Base-by-base conservation (phyloP, 805 yeast species). In the Lipomyces sp. region DNA sequence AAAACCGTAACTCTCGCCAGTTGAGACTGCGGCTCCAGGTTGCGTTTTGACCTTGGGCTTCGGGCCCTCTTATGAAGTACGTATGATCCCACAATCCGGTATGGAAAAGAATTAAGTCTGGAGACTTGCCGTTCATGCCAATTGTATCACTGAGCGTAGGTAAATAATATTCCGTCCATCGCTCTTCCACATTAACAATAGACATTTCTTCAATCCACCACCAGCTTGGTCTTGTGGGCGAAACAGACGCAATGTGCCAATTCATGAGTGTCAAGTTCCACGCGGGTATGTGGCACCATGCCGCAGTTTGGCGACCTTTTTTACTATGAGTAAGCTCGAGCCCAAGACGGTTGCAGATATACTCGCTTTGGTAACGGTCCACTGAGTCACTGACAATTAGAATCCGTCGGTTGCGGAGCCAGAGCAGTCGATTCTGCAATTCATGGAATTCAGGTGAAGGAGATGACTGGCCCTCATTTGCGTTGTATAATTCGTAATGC, bases 371-470 rank as follows among this genome's bases (percentile, higher is more conserved):
- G 42, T 53, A 67, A 18, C 69, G 63, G 50, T 67, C 70, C 34
- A 67, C 69, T 11, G 65, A 57, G 56, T 67, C 70, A 3, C 66
- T 61, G 33, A 65, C 42, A 24, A 67, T 33, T 15, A 67, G 55
- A n/a, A 65, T 53, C 32, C 70, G 70, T n/a, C 55, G 32, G 15
- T 64, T 51, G 32, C 64, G 56, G 30, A 64, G 53, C 67, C 67
- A 64, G 18, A n/a, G 7, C 45, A 64, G 60, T 18, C 51, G 34
- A 30, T 50, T 15, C 2, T 24, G 32, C 30, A 62, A 35, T 13
- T 29, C 34, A 24, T 11, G 7, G 8, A 7, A 18, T 48, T 48
- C 53, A 15, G 24, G 24, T 24, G 24, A 24, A 24, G 24, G 24
- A 24, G 24, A 24, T 24, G 24, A 24, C 24, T 48, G 29, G 7